These are phyloP conservation scores for Pestalotiopsis sp. DNA, from an alignment of 2,329 filamentous ascomycete species.

Conservation along the genomic window DNA sequence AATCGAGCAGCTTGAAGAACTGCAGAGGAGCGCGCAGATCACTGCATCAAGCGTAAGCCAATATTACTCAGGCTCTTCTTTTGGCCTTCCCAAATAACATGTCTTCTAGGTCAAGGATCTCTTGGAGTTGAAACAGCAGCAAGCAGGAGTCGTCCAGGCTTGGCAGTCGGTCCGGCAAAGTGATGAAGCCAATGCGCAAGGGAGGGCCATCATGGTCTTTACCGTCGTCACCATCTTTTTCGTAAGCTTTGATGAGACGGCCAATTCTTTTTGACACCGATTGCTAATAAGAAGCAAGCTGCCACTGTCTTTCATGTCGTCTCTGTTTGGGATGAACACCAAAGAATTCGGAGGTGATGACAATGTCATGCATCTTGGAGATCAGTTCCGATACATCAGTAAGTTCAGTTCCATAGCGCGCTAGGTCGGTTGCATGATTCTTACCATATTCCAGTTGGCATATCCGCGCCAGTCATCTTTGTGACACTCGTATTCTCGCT, in stretches of 20 bases:
- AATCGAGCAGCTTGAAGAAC: slow-evolving; percentile 35
- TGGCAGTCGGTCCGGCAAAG: slow-evolving; percentile 41
- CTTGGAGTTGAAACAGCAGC: slow-evolving; percentile 46
- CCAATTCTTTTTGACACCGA: too few relatives aligned
- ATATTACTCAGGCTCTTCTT: neutral
- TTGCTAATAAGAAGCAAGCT: slow-evolving; percentile 20
- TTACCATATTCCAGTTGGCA: slow-evolving; percentile 13
- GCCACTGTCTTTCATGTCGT: slow-evolving; percentile 40
- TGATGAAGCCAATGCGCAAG: slow-evolving; percentile 42
- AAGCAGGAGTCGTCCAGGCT: slow-evolving; percentile 45
- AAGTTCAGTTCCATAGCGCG: slow-evolving; percentile 11
- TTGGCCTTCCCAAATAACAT: slow-evolving; percentile 1
- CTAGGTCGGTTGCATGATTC: too few relatives aligned
- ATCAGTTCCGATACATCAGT: slow-evolving; percentile 27
- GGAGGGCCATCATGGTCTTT: slow-evolving; percentile 47
- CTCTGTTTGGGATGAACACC: slow-evolving; percentile 42
- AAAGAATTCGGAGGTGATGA: slow-evolving; percentile 19
- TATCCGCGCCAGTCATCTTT: slow-evolving; percentile 28
- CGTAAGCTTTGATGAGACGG: slow-evolving; percentile 27
- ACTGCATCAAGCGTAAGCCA: slow-evolving; percentile 35
- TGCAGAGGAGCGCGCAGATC: slow-evolving; percentile 33
- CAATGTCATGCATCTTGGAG: slow-evolving; percentile 15
- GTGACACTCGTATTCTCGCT: slow-evolving; percentile 27
- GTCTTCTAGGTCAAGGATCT: slow-evolving; percentile 38
- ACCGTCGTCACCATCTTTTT: slow-evolving; percentile 50